Evolutionary conservation across 441 rosid genomes (phyloP).

Genomic region (Mallotus japonicus): DNA sequence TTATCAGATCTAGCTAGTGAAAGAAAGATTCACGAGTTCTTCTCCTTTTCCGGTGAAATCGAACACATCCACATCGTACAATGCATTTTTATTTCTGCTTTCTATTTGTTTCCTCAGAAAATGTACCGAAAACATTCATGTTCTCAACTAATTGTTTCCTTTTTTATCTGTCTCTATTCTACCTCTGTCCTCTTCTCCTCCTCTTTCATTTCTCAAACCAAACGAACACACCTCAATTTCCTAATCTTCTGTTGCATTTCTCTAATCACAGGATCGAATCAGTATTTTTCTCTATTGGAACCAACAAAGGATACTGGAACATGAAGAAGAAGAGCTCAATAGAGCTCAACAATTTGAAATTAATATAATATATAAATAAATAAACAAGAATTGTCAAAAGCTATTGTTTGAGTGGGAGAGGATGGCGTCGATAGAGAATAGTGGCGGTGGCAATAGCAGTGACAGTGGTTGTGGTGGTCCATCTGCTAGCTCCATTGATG

Average conservation of each 20-base stretch:
- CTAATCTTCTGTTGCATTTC: background rate
- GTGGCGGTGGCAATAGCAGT: no score
- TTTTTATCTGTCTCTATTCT: background rate
- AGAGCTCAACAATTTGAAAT: background rate
- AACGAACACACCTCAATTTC: background rate
- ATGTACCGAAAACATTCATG: no score
- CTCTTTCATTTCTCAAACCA: slow-evolving; percentile 21
- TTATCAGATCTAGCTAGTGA: slow-evolving; percentile 93
- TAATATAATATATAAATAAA: no score
- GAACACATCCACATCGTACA: slow-evolving; percentile 59
- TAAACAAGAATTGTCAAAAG: background rate
- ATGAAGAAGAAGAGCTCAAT: slow-evolving; percentile 35
- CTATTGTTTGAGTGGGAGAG: background rate
- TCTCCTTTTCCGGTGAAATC: slow-evolving; percentile 92
- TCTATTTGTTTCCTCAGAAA: background rate
- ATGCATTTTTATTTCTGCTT: slow-evolving; percentile 24
- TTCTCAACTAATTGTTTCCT: no score
- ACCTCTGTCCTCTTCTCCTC: slow-evolving; percentile 18
- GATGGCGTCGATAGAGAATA: slow-evolving; percentile 50
- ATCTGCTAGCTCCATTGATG: slow-evolving; percentile 27
- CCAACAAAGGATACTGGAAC: no score
- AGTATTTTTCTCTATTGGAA: background rate
- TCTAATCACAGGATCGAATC: slow-evolving; percentile 11
- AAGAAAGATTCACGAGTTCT: slow-evolving; percentile 96
- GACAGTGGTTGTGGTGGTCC: slow-evolving; percentile 23